phyloP scores from a whole-genome alignment of 2,329 filamentous ascomycete species.

The Dothideomycetes sp. region DNA sequence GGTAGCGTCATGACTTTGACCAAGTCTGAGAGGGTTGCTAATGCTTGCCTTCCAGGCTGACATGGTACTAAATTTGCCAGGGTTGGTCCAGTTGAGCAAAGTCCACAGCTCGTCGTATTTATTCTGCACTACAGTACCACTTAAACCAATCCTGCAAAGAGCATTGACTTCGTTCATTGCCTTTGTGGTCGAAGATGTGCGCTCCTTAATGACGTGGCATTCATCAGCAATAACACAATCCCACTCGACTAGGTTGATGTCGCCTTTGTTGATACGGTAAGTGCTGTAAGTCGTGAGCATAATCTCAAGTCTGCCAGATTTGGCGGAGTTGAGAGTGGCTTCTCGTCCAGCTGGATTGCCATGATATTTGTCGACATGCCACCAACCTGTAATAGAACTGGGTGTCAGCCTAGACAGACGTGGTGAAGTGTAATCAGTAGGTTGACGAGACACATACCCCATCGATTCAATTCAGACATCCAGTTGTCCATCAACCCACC shows the following conservation, averaged over 20 bases:
- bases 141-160: slow-evolving; percentile 83
- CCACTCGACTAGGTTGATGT: slow-evolving; percentile 80
- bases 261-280: slow-evolving; percentile 63
- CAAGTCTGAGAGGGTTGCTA: slow-evolving; percentile 67
- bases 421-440: too few relatives aligned
- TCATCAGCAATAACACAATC: slow-evolving; percentile 92
- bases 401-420: too few relatives aligned
- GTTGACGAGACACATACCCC: too few relatives aligned
- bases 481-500: slow-evolving; percentile 85
- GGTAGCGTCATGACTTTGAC: slow-evolving; percentile 88
- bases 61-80: slow-evolving; percentile 56
- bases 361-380: slow-evolving; percentile 77
- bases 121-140: slow-evolving; percentile 94
- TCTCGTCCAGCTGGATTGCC: slow-evolving; percentile 53
- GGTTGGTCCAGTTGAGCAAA: slow-evolving; percentile 90
- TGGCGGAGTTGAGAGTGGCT: slow-evolving; percentile 41
- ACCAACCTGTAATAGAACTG: too few relatives aligned
- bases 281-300: slow-evolving; percentile 92
- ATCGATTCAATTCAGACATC: slow-evolving; percentile 72
- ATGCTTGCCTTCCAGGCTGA: slow-evolving; percentile 71
- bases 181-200: slow-evolving; percentile 63
- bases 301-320: slow-evolving; percentile 69
- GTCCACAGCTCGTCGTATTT: slow-evolving; percentile 97
- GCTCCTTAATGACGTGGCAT: slow-evolving; percentile 81
- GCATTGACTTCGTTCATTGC: slow-evolving; percentile 87